Conservation (phyloP, 176 grass and related monocot species). For the Triticum timopheevii region DNA sequence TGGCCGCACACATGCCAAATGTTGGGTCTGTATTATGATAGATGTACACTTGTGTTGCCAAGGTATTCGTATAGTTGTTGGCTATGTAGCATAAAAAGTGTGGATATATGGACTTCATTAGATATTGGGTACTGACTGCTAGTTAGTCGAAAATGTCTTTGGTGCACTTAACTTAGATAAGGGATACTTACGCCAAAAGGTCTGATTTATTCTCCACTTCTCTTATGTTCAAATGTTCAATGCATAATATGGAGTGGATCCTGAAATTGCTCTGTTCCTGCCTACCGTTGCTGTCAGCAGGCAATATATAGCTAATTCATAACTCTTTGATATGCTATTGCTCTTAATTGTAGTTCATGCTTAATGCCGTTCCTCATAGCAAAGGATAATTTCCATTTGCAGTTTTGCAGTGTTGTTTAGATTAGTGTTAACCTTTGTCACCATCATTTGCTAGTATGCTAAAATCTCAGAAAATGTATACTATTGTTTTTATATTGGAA, state of each 20-base stretch:
- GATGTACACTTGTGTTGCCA: background rate
- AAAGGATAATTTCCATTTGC: background rate
- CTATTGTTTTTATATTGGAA: background rate
- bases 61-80: background rate
- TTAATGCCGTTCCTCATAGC: background rate
- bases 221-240: conserved; percentile 10
- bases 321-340: background rate
- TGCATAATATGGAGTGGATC: background rate
- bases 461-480: background rate
- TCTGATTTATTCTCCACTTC: background rate
- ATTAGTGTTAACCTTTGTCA: background rate
- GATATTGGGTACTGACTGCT: background rate
- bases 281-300: background rate
- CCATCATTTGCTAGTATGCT: background rate
- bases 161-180: background rate
- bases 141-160: background rate
- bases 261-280: background rate
- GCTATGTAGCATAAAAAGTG: background rate
- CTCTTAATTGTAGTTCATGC: background rate
- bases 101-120: background rate
- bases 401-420: background rate
- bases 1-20: background rate
- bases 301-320: background rate
- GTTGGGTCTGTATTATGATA: background rate
- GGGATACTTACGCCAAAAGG: background rate